Evolutionary conservation across 169 alveolate species (phyloP).

Genomic region (Toxoplasma gondii): DNA sequence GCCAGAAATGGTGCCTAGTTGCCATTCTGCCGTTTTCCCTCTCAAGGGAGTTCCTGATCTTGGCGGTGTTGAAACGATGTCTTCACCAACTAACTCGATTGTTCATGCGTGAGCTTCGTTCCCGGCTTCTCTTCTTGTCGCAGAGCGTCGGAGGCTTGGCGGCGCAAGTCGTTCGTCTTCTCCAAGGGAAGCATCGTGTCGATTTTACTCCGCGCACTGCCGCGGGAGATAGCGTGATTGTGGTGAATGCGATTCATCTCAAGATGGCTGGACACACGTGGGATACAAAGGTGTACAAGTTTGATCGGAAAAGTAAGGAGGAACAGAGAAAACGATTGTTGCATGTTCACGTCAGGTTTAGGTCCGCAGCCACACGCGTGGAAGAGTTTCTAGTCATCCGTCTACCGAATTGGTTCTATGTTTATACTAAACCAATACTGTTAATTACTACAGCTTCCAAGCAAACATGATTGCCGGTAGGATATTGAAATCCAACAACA

Average conservation of each 20-base stretch:
- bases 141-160: conserved; percentile 67
- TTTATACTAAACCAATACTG: too few species aligned
- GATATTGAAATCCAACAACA: too few species aligned
- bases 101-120: not conserved
- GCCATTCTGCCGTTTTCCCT: too few species aligned
- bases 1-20: too few species aligned
- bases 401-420: too few species aligned
- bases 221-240: conserved; percentile 88
- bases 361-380: not conserved
- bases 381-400: not conserved
- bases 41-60: too few species aligned
- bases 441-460: too few species aligned
- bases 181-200: conserved; percentile 71
- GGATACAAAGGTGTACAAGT: conserved; percentile 90
- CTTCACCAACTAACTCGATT: too few species aligned
- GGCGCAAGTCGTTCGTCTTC: conserved; percentile 57
- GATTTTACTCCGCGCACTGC: conserved; percentile 49
- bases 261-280: conserved; percentile 89
- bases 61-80: too few species aligned
- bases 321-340: not conserved
- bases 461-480: too few species aligned
- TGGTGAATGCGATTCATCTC: conserved; percentile 88
- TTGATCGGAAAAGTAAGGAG: conserved; percentile 81
- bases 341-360: too few species aligned
- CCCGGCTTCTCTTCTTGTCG: not conserved